A percentile compares a stretch with the other conserved stretches of the same genome.
Evolutionary conservation across 805 yeast genomes (phyloP).

Genomic region (Blastobotrys muscicola): DNA sequence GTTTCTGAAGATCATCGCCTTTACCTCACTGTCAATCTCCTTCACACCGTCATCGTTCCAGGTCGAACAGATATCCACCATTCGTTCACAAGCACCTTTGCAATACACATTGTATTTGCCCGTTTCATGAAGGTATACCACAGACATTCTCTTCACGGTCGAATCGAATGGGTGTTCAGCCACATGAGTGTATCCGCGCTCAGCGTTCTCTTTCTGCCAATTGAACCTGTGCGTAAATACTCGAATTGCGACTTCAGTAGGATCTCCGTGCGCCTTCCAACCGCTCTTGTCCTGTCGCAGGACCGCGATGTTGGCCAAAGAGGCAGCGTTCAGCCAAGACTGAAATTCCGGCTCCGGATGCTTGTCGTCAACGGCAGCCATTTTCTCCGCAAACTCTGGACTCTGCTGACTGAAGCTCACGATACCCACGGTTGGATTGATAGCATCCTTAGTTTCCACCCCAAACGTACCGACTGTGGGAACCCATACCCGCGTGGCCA

Average conservation of each 20-base stretch:
- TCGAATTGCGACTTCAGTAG: conserved; percentile 83
- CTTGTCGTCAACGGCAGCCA: conserved; percentile 4
- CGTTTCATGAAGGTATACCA: conserved; percentile 38
- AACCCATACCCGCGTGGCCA: conserved; percentile 59
- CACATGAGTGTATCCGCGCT: conserved; percentile 32
- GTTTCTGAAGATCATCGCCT: conserved; percentile 34
- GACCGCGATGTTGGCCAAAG: conserved; percentile 72
- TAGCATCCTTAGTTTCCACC: conserved; percentile 44
- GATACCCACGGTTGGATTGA: conserved; percentile 53
- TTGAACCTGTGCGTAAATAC: conserved; percentile 51
- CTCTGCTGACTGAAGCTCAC: conserved; percentile 23
- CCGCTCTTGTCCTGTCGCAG: conserved; percentile 39
- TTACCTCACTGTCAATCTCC: conserved; percentile 13
- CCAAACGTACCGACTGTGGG: conserved; percentile 53
- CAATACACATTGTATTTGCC: conserved; percentile 35
- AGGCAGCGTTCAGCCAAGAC: conserved; percentile 54
- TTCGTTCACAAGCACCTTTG: conserved; percentile 72
- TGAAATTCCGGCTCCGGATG: no score
- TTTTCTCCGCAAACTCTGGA: conserved; percentile 3
- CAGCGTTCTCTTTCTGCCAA: conserved; percentile 37
- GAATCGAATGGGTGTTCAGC: conserved; percentile 72
- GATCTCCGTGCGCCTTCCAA: conserved; percentile 83
- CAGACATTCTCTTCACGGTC: conserved; percentile 62
- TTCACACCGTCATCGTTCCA: conserved; percentile 42
- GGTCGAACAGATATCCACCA: conserved; percentile 43